Conservation (phyloP, 129 eudicot species). For the Deinandra increscens region DNA sequence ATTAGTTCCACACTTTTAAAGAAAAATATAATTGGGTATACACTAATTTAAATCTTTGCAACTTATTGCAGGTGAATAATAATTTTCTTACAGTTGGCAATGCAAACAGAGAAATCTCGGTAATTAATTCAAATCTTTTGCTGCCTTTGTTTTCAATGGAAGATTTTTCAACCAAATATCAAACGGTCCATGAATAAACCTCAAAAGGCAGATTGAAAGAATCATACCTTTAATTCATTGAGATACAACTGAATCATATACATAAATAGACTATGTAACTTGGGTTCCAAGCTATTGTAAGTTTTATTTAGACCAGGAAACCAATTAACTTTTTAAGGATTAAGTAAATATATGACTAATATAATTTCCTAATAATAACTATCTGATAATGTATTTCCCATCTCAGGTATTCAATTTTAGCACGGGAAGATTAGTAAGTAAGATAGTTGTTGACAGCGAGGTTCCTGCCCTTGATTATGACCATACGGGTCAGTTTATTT, state of each 20-base stretch:
- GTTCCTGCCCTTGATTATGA: slow-evolving; percentile 97
- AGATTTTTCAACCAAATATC: background rate
- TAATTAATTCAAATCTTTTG: slow-evolving; percentile 23
- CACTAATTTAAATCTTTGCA: slow-evolving; percentile 17
- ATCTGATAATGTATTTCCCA: slow-evolving; percentile 26
- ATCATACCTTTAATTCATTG: background rate
- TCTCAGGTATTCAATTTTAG: slow-evolving; percentile 95
- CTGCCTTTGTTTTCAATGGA: slow-evolving; percentile 8
- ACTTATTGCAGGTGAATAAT: slow-evolving; percentile 74
- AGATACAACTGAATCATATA: background rate
- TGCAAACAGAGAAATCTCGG: slow-evolving; percentile 83
- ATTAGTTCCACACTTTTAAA: background rate
- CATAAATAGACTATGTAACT: background rate
- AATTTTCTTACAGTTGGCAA: slow-evolving; percentile 91
- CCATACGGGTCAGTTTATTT: slow-evolving; percentile 92
- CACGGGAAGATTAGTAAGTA: slow-evolving; percentile 78
- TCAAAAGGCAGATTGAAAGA: background rate
- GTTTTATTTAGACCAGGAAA: background rate
- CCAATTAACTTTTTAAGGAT: background rate
- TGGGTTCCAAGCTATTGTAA: slow-evolving; percentile 2
- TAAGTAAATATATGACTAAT: background rate
- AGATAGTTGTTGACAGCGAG: slow-evolving; percentile 58
- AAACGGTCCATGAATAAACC: background rate
- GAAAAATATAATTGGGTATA: background rate
- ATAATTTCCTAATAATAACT: background rate